phyloP scores from a whole-genome alignment of 1,284 basidiomycete species.

The Inonotus hispidus region DNA sequence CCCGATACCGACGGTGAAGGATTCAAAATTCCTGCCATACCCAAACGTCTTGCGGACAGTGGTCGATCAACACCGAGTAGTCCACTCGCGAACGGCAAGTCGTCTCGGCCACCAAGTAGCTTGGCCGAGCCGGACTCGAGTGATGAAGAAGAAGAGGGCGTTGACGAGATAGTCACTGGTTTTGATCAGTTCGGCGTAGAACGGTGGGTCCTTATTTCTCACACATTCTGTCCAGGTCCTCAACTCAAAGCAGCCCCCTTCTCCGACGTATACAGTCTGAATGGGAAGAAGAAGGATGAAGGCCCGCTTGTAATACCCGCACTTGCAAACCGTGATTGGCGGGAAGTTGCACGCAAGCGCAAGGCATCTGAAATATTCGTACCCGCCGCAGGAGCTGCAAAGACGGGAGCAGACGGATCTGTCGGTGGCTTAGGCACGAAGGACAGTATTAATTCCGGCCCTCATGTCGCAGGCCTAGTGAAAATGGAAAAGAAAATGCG shows the following conservation, averaged over 20 bases:
- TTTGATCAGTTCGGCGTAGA: conserved; percentile 66
- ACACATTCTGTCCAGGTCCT: conserved; percentile 30
- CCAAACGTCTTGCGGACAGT: conserved; percentile 43
- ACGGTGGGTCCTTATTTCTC: conserved; percentile 60
- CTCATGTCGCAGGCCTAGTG: conserved; percentile 52
- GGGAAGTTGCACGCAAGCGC: conserved; percentile 62
- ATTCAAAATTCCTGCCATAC: conserved; percentile 56
- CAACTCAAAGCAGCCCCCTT: conserved; percentile 56
- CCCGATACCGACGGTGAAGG: conserved; percentile 46
- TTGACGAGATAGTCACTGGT: conserved; percentile 64
- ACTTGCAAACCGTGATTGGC: conserved; percentile 84
- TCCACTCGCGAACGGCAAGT: conserved; percentile 47
- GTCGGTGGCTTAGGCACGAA: conserved; percentile 72
- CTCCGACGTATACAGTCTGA: conserved; percentile 32
- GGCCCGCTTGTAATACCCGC: conserved; percentile 80
- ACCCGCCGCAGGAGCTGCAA: conserved; percentile 56
- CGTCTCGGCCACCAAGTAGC: conserved; percentile 21
- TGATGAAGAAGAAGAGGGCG: conserved; percentile 46
- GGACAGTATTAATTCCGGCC: conserved; percentile 66
- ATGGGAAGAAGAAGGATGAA: conserved; percentile 42
- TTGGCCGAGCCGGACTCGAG: conserved; percentile 45
- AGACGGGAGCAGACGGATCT: conserved; percentile 70
- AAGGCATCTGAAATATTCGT: conserved; percentile 47
- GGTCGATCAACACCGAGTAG: conserved; percentile 45
- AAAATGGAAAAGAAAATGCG: conserved; percentile 40